Evolutionary conservation across 176 grass and related monocot species (phyloP), one percentile per base, ranked within the genome.

Genomic region (Oryza coarctata): DNA sequence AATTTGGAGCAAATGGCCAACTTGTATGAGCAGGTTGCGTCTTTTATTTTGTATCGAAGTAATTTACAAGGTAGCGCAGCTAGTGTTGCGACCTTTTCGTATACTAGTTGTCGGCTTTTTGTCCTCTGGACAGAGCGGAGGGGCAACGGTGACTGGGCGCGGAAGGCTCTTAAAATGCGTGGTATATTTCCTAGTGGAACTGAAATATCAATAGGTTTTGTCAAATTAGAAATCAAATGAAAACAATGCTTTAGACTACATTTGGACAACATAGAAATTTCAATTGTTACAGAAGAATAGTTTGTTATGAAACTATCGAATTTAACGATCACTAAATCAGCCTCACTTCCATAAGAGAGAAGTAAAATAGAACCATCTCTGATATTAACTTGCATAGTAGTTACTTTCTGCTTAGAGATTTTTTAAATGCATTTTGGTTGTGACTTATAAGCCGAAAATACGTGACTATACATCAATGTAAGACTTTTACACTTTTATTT

Each of bases 1-100:
- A 66, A 80, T 55, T 55, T 17, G 7, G 43, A 69, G 78, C 78
- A 80, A 69, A 18, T 80, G 78, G 65, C 28, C 78, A 80, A 68
- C 64, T 80, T 80, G 78, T 65, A 33, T 20, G 23, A 20, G 61
- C 55, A 20, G 28, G 26, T 47, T 78, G 76, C 40, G 31, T 65
- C 6, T 33, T 78, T 78, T 28, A 65, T 78, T 78, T 40, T 30
- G 43, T 3, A 68, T 66, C 78, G n/a, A 65, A 47, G 63, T 32
- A 43, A 70, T 73, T 58, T 63, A 18, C 63, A 43, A 5, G 20
- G 71, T 73, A 40, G 22, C 25, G 22, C 55, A 55, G 50, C 50
- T 22, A 55, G 50, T 60, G n/a, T n/a, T 25, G n/a, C 55, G 55
- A 55, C 50, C 50, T 55, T 55, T 55, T 20, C 50, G 17, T 55